phyloP scores from a whole-genome alignment of 495 filamentous ascomycete species.

The Tricharina praecox region DNA sequence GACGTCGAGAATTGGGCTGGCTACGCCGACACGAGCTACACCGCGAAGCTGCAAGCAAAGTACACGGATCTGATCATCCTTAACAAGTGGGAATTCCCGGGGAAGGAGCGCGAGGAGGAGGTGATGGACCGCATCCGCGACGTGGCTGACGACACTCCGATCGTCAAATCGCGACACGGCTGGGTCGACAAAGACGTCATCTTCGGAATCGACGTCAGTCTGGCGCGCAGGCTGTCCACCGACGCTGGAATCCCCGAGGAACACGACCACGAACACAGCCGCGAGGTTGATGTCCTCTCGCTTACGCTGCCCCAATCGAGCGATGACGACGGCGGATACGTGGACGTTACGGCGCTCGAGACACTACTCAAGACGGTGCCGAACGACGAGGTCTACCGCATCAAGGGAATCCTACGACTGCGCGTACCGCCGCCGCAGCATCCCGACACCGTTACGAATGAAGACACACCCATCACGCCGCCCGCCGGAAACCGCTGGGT shows the following conservation, averaged over 20 bases:
- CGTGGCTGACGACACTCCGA: conserved; percentile 61
- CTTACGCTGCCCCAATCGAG: conserved; percentile 39
- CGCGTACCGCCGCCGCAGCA: conserved; percentile 34
- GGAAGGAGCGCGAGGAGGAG: conserved; percentile 59
- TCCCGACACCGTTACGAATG: conserved; percentile 2
- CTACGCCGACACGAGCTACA: conserved; percentile 79
- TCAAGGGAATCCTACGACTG: conserved; percentile 68
- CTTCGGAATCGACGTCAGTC: conserved; percentile 68
- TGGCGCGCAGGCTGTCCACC: conserved; percentile 14
- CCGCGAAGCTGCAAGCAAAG: conserved; percentile 65
- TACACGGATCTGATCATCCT: conserved; percentile 90
- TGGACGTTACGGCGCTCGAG: conserved; percentile 51
- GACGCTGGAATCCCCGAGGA: conserved; percentile 9
- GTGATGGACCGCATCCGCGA: conserved; percentile 72
- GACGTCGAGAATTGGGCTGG: conserved; percentile 96
- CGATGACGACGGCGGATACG: conserved; percentile 28
- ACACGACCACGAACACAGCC: conserved; percentile 45
- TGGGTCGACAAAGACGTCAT: conserved; percentile 58
- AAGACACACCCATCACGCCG: conserved; percentile 10
- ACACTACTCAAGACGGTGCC: conserved; percentile 50
- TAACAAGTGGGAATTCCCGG: conserved; percentile 80
- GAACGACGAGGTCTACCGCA: conserved; percentile 86
- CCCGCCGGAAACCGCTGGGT: conserved; percentile 41
- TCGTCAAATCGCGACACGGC: conserved; percentile 57
- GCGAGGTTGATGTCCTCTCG: conserved; percentile 79